Conservation (phyloP, 75 land plant genomes). For the Azolla pinnata region DNA sequence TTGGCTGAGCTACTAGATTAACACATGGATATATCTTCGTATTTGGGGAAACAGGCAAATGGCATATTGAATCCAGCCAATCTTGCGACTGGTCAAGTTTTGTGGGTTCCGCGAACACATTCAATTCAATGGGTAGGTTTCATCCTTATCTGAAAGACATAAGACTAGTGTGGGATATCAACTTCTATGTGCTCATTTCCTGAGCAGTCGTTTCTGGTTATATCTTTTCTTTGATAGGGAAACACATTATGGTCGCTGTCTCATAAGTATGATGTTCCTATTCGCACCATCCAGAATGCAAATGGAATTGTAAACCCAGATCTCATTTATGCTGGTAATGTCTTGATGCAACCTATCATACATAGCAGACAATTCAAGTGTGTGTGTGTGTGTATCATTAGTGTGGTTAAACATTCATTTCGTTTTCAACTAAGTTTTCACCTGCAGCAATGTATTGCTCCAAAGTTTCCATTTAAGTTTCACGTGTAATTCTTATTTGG, state of each 20-base stretch:
- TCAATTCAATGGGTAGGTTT: constrained; percentile 18
- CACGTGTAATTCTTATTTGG: too few species aligned
- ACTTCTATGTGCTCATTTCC: too few species aligned
- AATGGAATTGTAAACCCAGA: constrained; percentile 27
- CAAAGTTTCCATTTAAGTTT: too few species aligned
- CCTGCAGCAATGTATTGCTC: too few species aligned
- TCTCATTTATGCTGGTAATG: constrained; percentile 17
- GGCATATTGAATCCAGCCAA: constrained; percentile 18
- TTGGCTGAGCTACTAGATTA: too few species aligned
- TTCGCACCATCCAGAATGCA: constrained; percentile 18
- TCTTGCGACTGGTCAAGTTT: constrained; percentile 18
- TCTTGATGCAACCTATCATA: not conserved
- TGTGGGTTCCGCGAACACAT: constrained; percentile 34
- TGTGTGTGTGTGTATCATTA: too few species aligned
- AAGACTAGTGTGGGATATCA: not conserved
- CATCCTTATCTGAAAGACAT: not conserved
- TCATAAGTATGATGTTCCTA: constrained; percentile 10
- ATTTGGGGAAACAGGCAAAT: constrained; percentile 35
- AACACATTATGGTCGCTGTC: constrained; percentile 25
- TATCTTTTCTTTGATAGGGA: constrained; percentile 14
- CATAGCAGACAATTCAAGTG: too few species aligned
- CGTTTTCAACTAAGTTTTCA: too few species aligned
- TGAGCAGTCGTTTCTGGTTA: too few species aligned
- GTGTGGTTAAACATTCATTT: too few species aligned
- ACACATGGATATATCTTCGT: not conserved